These are phyloP conservation scores for Phaeophleospora eucalypticola DNA, from an alignment of 2,329 filamentous ascomycete genomes.

Conservation along the genomic window DNA sequence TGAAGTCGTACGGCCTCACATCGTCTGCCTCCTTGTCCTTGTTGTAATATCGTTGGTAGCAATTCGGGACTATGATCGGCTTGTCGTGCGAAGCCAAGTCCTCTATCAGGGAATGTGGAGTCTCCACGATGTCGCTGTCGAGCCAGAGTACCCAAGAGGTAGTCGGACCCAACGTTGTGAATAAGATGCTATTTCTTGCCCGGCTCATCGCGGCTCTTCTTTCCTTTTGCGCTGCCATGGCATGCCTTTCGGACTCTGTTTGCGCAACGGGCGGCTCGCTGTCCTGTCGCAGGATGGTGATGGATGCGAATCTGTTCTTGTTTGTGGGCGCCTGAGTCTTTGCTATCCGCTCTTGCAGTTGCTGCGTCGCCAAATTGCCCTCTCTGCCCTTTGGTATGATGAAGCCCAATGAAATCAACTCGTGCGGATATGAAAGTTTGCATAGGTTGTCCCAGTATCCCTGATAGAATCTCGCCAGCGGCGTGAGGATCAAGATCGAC, in stretches of 20 bases:
- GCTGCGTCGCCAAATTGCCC: conserved; percentile 78
- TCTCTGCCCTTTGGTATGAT: conserved; percentile 93
- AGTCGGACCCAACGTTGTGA: conserved; percentile 84
- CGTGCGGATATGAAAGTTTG: conserved; percentile 81
- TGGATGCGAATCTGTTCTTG: conserved; percentile 79
- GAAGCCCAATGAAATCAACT: conserved; percentile 90
- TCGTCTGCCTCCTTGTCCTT: conserved; percentile 67
- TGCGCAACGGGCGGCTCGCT: conserved; percentile 81
- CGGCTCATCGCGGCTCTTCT: conserved; percentile 87
- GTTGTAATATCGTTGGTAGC: conserved; percentile 75
- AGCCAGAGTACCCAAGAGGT: conserved; percentile 98
- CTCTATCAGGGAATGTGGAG: conserved; percentile 78
- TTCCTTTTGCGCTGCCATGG: conserved; percentile 81
- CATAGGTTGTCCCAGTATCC: conserved; percentile 93
- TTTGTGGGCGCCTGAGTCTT: conserved; percentile 81
- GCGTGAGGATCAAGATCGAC: conserved; percentile 85
- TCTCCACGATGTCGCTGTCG: conserved; percentile 87
- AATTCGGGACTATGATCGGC: conserved; percentile 91
- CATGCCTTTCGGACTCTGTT: conserved; percentile 83
- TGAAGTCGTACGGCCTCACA: conserved; percentile 89
- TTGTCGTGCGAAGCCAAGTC: conserved; percentile 85
- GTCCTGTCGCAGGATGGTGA: conserved; percentile 93
- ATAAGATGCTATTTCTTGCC: conserved; percentile 88
- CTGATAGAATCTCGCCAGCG: conserved; percentile 88
- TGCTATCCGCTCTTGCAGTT: conserved; percentile 77